Percentiles rank a stretch among this genome's conserved stretches.
Evolutionary conservation across 805 yeast species (phyloP).

Genomic region (Myxozyma neotropica): DNA sequence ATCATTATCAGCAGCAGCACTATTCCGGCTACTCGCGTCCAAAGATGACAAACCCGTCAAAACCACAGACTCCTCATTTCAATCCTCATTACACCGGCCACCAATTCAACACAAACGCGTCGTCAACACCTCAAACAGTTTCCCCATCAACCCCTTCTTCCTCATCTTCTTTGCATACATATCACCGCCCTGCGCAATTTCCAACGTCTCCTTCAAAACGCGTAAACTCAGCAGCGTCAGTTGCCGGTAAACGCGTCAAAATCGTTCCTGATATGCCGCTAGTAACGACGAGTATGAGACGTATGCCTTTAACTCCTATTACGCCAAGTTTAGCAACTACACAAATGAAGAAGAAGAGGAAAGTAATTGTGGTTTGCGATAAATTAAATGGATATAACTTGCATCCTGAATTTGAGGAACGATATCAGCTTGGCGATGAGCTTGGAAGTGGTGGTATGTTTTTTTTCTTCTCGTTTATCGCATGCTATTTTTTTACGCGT

Average conservation of each 20-base stretch:
- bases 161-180: too few relatives aligned
- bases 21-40: neutral
- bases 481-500: too few relatives aligned
- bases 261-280: neutral
- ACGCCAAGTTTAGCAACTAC: neutral
- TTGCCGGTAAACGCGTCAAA: slow-evolving; percentile 1
- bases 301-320: neutral
- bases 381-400: slow-evolving; percentile 19
- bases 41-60: neutral
- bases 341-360: slow-evolving; percentile 4
- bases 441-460: slow-evolving; percentile 33
- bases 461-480: too few relatives aligned
- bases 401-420: slow-evolving; percentile 22
- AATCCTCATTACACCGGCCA: neutral
- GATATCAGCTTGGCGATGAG: slow-evolving; percentile 28
- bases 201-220: slow-evolving; percentile 9
- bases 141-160: too few relatives aligned
- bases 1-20: neutral
- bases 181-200: neutral
- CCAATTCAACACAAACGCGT: neutral
- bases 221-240: neutral
- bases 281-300: neutral
- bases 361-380: slow-evolving; percentile 23
- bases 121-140: neutral
- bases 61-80: too few relatives aligned